Conservation (phyloP, 2,329 filamentous ascomycete genomes). For the Sclerotiophoma versabilis region DNA sequence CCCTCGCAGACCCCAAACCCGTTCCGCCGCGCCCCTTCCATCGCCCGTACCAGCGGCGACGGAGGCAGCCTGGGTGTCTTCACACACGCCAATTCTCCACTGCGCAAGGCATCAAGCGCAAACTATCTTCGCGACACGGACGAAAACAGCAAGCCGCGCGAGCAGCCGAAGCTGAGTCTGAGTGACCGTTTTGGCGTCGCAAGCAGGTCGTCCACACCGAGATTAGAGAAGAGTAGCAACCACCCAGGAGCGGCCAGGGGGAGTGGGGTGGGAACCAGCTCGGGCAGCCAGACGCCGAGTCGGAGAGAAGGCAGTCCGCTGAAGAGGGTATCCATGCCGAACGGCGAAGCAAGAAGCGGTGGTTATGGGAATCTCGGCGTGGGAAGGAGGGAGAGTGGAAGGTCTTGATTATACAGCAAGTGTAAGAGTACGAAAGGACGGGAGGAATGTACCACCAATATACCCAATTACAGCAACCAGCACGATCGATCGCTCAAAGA, state of each 20-base stretch:
- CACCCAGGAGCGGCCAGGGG: conserved; percentile 25
- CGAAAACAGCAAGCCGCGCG: conserved; percentile 1
- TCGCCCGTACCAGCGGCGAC: conserved; percentile 61
- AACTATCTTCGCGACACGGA: conserved; percentile 53
- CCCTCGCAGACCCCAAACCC: conserved; percentile 53
- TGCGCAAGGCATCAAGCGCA: conserved; percentile 77
- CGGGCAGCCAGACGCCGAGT: conserved; percentile 29
- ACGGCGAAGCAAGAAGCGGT: conserved; percentile 25
- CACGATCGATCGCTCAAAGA: too few species aligned
- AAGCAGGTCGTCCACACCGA: conserved; percentile 9
- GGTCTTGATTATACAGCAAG: conserved; percentile 21
- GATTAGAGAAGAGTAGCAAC: conserved; percentile 18
- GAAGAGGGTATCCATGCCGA: conserved; percentile 53
- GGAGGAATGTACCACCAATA: neutral
- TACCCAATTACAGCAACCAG: neutral
- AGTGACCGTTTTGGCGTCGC: conserved; percentile 16
- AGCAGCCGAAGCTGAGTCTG: conserved; percentile 8
- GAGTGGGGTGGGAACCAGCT: conserved; percentile 18
- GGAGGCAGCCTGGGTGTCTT: conserved; percentile 84
- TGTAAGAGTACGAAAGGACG: neutral
- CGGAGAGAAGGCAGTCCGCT: conserved; percentile 52
- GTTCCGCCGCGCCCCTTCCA: conserved; percentile 60
- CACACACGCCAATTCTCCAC: conserved; percentile 79
- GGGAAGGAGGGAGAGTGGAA: conserved; percentile 38
- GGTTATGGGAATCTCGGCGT: conserved; percentile 36